Conservation (phyloP, 2,329 filamentous ascomycete genomes). For the Calonectria montana region DNA sequence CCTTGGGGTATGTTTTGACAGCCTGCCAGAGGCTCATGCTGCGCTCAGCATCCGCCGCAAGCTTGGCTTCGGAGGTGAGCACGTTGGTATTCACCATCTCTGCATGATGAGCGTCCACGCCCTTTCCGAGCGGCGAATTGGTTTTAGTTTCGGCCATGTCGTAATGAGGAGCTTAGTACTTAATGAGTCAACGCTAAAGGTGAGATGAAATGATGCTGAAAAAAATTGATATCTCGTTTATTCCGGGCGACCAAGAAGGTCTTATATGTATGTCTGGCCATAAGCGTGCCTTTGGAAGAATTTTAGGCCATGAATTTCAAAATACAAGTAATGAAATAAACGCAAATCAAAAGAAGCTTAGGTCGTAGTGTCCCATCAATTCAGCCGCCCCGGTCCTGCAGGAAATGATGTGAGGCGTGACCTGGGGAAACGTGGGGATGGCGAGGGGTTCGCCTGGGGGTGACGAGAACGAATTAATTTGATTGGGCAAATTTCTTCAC, state of each 20-base stretch:
- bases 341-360: not conserved
- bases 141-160: constrained; percentile 39
- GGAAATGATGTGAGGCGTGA: not conserved
- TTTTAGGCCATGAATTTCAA: not conserved
- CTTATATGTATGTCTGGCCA: constrained; percentile 18
- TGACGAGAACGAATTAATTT: not conserved
- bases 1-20: constrained; percentile 57
- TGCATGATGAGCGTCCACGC: constrained; percentile 39
- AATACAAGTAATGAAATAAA: not conserved
- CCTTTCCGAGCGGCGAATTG: constrained; percentile 29
- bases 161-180: not conserved
- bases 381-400: not conserved
- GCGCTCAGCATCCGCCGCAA: constrained; percentile 54
- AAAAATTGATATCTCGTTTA: not conserved
- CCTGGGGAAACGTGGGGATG: constrained; percentile 18
- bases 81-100: constrained; percentile 36
- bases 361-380: not conserved
- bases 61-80: constrained; percentile 52
- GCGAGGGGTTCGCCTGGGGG: constrained; percentile 15
- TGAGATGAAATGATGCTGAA: not conserved
- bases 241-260: not conserved
- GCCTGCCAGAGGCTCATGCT: constrained; percentile 54
- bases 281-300: not conserved
- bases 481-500: constrained; percentile 10
- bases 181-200: not conserved